phyloP scores from a whole-genome alignment of 192 early-diverging fungal genomes.

The Mortierella alpina region DNA sequence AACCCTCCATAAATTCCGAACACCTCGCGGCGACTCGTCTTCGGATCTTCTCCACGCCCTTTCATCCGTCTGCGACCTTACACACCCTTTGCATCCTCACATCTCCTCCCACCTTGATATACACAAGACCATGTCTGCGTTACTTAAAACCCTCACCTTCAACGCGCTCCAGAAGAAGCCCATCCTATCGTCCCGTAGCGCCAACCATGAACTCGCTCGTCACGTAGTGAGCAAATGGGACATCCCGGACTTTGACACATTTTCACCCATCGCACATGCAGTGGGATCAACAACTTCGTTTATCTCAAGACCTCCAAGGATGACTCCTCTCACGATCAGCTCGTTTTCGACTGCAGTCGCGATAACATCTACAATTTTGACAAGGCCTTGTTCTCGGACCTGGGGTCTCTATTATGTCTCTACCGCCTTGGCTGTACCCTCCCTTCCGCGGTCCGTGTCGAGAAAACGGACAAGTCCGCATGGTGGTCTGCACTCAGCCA shows the following conservation, averaged over 20 bases:
- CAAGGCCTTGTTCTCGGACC: slow-evolving; percentile 1
- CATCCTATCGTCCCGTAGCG: not conserved
- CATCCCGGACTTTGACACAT: slow-evolving; percentile 3
- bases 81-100: slow-evolving; percentile 3
- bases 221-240: slow-evolving; percentile 16
- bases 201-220: slow-evolving; percentile 8
- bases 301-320: slow-evolving; percentile 18
- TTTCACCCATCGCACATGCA: slow-evolving; percentile 10
- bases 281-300: slow-evolving; percentile 9
- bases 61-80: not conserved
- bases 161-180: slow-evolving; percentile 10
- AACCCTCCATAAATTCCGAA: too few relatives aligned
- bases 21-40: too few relatives aligned
- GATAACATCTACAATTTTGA: not conserved
- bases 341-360: slow-evolving; percentile 2
- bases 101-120: slow-evolving; percentile 5
- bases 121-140: slow-evolving; percentile 10
- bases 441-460: slow-evolving; percentile 15
- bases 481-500: slow-evolving; percentile 21
- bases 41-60: too few relatives aligned
- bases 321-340: slow-evolving; percentile 4
- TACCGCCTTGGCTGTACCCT: slow-evolving; percentile 15
- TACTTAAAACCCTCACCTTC: slow-evolving; percentile 16
- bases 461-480: slow-evolving; percentile 13
- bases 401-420: slow-evolving; percentile 15